A percentile compares a stretch with the other conserved stretches of the same genome.
These are phyloP conservation scores for Mastigamoeba balamuthi DNA, from an alignment of 78 protist species.

Conservation along the genomic window DNA sequence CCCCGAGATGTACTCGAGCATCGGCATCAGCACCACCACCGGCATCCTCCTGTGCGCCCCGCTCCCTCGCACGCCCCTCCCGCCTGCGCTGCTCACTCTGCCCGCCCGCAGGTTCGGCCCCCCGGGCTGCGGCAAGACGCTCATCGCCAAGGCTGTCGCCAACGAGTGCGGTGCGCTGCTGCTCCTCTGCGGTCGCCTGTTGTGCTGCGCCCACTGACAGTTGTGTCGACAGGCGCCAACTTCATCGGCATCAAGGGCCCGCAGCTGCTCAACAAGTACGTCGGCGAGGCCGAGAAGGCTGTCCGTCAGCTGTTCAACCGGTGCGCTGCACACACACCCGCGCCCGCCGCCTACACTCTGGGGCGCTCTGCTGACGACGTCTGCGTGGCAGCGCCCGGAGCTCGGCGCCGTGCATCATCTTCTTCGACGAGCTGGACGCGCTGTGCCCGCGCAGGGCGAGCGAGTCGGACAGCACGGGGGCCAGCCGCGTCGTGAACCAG, in stretches of 20 bases:
- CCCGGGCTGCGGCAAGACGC: slow-evolving; percentile 99
- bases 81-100: neutral
- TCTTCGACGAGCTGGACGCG: slow-evolving; percentile 99
- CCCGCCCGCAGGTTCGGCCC: slow-evolving; percentile 80
- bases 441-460: slow-evolving; percentile 79
- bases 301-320: slow-evolving; percentile 83
- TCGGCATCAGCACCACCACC: slow-evolving; percentile 34
- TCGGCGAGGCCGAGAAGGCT: slow-evolving; percentile 98
- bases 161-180: slow-evolving; percentile 55
- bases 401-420: slow-evolving; percentile 94
- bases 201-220: slow-evolving; percentile 1
- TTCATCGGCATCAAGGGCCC: slow-evolving; percentile 97
- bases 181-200: neutral
- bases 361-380: neutral
- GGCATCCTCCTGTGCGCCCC: slow-evolving; percentile 41
- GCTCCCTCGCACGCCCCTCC: neutral
- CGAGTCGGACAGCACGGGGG: slow-evolving; percentile 83
- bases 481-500: slow-evolving; percentile 91
- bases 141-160: slow-evolving; percentile 94
- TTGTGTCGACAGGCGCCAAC: slow-evolving; percentile 55
- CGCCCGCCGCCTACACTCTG: neutral
- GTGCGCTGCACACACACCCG: neutral
- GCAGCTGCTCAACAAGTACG: slow-evolving; percentile 95
- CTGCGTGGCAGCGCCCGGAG: slow-evolving; percentile 29
- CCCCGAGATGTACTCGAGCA: slow-evolving; percentile 15